These are phyloP conservation scores for Zygotorulaspora danielsina DNA, from an alignment of 805 yeast species.

Conservation along the genomic window DNA sequence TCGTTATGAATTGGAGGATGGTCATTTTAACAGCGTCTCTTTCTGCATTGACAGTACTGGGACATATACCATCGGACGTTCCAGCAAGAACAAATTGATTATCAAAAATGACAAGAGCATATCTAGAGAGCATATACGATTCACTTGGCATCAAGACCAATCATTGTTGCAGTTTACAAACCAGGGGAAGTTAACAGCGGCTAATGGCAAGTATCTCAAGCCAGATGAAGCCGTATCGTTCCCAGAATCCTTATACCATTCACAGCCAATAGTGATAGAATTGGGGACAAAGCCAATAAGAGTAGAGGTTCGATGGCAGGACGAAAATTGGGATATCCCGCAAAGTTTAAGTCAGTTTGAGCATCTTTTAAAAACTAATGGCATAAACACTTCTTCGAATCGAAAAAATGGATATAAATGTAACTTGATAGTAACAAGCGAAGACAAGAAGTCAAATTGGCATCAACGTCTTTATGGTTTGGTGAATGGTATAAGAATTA, in stretches of 20 bases:
- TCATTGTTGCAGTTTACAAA: slow-evolving; percentile 13
- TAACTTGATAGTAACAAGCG: slow-evolving; percentile 5
- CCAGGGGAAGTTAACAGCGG: slow-evolving; percentile 31
- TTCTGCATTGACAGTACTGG: slow-evolving; percentile 16
- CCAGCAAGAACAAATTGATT: slow-evolving; percentile 26
- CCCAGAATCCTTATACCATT: neutral
- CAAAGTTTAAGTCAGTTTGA: neutral
- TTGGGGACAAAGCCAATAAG: neutral
- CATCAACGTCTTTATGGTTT: slow-evolving; percentile 16
- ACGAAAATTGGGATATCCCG: slow-evolving; percentile 20
- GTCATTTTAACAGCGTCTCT: slow-evolving; percentile 13
- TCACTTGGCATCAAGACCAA: slow-evolving; percentile 18
- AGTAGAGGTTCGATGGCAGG: slow-evolving; percentile 14
- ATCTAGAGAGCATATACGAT: slow-evolving; percentile 30
- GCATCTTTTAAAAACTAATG: slow-evolving; percentile 1
- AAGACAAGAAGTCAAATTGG: neutral
- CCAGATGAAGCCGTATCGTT: slow-evolving; percentile 16
- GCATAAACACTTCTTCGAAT: slow-evolving; percentile 5
- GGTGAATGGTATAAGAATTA: slow-evolving; percentile 12
- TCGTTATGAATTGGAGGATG: slow-evolving; percentile 21
- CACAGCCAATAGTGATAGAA: neutral
- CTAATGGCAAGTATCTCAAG: slow-evolving; percentile 18
- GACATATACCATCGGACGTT: slow-evolving; percentile 29
- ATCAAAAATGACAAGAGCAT: slow-evolving; percentile 35
- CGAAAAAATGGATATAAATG: neutral